Base-by-base conservation (phyloP, 139 green algal species). In the Choricystis sp. region DNA sequence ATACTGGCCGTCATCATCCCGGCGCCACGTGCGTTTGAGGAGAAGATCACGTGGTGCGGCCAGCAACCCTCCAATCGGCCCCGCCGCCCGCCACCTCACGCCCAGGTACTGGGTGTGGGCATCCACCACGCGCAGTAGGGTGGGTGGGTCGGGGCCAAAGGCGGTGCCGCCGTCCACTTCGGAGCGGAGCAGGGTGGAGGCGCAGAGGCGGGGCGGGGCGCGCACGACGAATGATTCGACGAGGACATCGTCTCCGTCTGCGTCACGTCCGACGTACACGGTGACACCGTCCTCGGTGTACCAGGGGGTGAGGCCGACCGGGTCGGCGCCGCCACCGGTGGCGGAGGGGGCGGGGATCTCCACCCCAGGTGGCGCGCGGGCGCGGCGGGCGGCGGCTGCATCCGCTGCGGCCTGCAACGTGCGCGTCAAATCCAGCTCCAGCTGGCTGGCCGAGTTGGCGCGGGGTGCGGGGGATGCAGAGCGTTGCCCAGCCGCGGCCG, bases 1-100 rank as follows among this genome's bases (percentile, higher is more conserved):
- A 66, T 73, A 81, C 1, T 71, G 77, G 31, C 77, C 77, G 63
- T 83, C 77, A 3, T 66, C 65, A 31, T 83, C 77, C 29, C 72
- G 69, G 14, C 77, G 67, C 71, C 71, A 83, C 3, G 66, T 74
- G 21, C 77, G 72, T 31, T 81, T 59, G 48, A 83, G 31, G 4
- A 77, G 60, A 22, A 75, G 29, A 29, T 75, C 60, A 2, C 64
- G 65, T 3, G 60, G 65, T 20, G 61, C 49, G 31, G 59, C 62
- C 63, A 73, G 56, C 49, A n/a, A 14, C 16, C 56, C 57, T 30
- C 65, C 23, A 26, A 69, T 63, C 29, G 5, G 14, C 56, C 40
- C 48, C 19, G 28, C 25, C 30, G 30, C 56, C 29, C 30, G 58
- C 64, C 59, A 69, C 26, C 31, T 67, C 31, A 27, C 26, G 25